Conservation (phyloP, 805 yeast genomes). For the Myxozyma neotropica region DNA sequence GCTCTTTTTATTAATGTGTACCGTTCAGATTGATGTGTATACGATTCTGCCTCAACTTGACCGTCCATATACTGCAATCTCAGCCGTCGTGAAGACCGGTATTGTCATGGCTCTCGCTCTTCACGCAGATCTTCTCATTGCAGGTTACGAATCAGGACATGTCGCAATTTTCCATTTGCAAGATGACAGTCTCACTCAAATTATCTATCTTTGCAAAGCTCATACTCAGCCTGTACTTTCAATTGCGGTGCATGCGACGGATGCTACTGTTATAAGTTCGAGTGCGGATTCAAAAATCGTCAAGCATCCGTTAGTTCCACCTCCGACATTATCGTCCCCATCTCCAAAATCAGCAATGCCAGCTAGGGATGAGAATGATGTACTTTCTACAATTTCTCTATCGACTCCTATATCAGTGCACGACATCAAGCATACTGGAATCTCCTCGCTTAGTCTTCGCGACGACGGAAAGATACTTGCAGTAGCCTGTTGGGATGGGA, state of each 20-base stretch:
- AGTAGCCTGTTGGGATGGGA: conserved; percentile 49
- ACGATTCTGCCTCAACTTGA: conserved; percentile 39
- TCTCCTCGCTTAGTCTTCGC: conserved; percentile 37
- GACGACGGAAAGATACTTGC: conserved; percentile 36
- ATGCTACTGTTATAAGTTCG: conserved; percentile 38
- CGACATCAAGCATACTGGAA: conserved; percentile 40
- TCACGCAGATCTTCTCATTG: conserved; percentile 40
- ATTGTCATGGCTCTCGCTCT: conserved; percentile 64
- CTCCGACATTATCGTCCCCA: neutral
- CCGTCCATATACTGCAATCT: conserved; percentile 37
- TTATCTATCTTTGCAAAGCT: conserved; percentile 30
- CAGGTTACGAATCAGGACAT: conserved; percentile 80
- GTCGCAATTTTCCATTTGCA: conserved; percentile 44
- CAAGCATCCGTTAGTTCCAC: conserved; percentile 38
- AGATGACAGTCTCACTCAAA: neutral
- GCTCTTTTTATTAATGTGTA: neutral
- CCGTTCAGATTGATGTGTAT: conserved; percentile 53
- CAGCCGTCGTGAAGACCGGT: conserved; percentile 36
- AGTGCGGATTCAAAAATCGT: conserved; percentile 42
- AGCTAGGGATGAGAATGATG: conserved; percentile 1
- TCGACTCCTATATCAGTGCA: conserved; percentile 11
- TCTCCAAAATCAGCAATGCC: neutral
- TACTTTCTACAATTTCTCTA: neutral
- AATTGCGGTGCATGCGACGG: conserved; percentile 32
- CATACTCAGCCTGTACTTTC: conserved; percentile 41